These are phyloP conservation scores for Solanum medicagineum DNA, from an alignment of 257 asterid genomes.

Conservation along the genomic window DNA sequence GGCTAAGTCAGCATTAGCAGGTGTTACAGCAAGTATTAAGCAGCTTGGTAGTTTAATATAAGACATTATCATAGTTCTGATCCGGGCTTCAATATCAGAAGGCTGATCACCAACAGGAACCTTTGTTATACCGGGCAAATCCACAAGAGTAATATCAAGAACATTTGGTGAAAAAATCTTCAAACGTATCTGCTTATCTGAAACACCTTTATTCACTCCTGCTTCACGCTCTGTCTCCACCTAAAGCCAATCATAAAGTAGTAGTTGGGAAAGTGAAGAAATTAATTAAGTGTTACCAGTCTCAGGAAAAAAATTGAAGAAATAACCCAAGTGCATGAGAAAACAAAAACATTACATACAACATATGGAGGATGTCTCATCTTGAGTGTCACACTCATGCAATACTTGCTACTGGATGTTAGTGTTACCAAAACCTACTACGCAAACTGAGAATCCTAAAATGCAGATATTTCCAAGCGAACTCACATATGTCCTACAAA, in stretches of 20 bases:
- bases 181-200: slow-evolving; percentile 75
- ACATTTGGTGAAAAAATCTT: slow-evolving; percentile 89
- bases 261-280: background rate
- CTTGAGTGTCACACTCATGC: background rate
- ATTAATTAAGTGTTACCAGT: background rate
- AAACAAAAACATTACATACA: background rate
- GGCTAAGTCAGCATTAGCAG: slow-evolving; percentile 91
- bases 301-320: background rate
- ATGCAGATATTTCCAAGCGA: background rate
- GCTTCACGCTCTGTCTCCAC: slow-evolving; percentile 87
- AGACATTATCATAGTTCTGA: slow-evolving; percentile 90
- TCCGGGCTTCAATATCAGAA: slow-evolving; percentile 85
- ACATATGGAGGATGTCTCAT: background rate
- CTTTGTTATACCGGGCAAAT: slow-evolving; percentile 91
- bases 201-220: slow-evolving; percentile 73
- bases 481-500: background rate
- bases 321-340: background rate
- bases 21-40: slow-evolving; percentile 85
- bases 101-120: slow-evolving; percentile 99
- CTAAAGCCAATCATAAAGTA: slow-evolving; percentile 15
- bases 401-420: background rate
- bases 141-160: slow-evolving; percentile 91
- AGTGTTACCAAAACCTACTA: background rate
- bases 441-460: background rate
- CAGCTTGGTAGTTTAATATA: slow-evolving; percentile 59